phyloP scores from a whole-genome alignment of 2,329 filamentous ascomycete genomes.

The Fusarium pseudograminearum region DNA sequence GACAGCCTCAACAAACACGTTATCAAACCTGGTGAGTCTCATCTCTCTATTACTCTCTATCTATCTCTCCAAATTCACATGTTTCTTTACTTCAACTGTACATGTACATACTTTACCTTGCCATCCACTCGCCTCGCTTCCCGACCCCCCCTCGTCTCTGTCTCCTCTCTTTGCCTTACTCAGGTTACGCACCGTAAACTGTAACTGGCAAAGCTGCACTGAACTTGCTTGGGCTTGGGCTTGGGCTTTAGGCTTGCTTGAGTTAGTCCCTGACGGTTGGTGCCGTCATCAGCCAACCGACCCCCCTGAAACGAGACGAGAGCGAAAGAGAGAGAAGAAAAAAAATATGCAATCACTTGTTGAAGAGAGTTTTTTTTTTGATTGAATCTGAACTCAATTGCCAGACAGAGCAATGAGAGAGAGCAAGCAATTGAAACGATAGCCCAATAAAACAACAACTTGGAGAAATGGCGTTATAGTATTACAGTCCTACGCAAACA shows the following conservation, averaged over 20 bases:
- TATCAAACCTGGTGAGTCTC: conserved; percentile 12
- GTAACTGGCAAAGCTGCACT: conserved; percentile 17
- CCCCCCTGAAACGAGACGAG: conserved; percentile 1
- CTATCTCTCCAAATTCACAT: neutral
- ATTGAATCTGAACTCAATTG: conserved; percentile 13
- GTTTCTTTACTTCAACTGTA: conserved; percentile 15
- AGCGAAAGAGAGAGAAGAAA: neutral
- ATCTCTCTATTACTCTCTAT: neutral
- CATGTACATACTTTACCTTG: conserved; percentile 12
- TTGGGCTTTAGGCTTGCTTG: conserved; percentile 11
- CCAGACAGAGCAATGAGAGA: conserved; percentile 3
- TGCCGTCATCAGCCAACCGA: conserved; percentile 34
- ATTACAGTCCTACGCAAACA: neutral
- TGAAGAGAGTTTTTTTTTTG: neutral
- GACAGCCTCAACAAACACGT: conserved; percentile 22
- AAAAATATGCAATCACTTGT: conserved; percentile 4
- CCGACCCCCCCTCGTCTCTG: conserved; percentile 6
- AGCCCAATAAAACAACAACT: conserved; percentile 10
- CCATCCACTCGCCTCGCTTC: conserved; percentile 26
- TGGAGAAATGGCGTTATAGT: neutral
- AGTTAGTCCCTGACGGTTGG: conserved; percentile 25
- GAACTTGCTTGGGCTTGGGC: conserved; percentile 17
- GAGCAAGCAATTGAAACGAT: neutral
- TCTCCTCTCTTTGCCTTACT: conserved; percentile 24
- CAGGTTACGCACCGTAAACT: conserved; percentile 10